Evolutionary conservation across 1,139 yeast species (phyloP).

Genomic region (Magnusiomyces ingens): DNA sequence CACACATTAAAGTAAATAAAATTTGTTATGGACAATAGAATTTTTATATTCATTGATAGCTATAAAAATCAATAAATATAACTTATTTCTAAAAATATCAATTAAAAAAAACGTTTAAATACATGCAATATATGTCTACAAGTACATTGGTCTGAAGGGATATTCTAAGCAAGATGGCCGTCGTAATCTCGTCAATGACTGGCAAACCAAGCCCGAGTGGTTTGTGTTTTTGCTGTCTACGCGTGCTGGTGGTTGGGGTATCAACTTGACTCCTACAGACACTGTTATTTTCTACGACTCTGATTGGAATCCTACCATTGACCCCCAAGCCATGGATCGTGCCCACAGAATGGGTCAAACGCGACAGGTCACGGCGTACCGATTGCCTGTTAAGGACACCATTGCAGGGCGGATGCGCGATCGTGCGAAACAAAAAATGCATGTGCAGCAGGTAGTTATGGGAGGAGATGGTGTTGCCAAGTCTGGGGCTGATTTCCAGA

Average conservation of each 20-base stretch:
- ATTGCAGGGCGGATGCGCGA: constrained; percentile 99
- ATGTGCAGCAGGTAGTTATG: constrained; percentile 98
- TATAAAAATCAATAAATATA: no score
- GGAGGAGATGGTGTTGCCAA: constrained; percentile 57
- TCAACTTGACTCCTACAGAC: constrained; percentile 95
- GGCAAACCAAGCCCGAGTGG: constrained; percentile 96
- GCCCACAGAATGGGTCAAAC: constrained; percentile 99
- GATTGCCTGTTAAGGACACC: constrained; percentile 84
- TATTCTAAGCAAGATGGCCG: constrained; percentile 92
- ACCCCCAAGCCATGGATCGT: constrained; percentile 98
- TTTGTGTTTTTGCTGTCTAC: constrained; percentile 88
- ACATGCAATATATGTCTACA: no score
- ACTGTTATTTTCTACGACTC: constrained; percentile 96
- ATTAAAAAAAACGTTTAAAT: no score
- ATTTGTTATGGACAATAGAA: no score
- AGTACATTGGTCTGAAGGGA: constrained; percentile 87
- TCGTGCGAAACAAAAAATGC: constrained; percentile 97
- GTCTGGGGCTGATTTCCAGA: constrained; percentile 34
- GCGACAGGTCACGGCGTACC: constrained; percentile 91
- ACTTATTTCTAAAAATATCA: no score
- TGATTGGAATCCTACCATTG: constrained; percentile 99
- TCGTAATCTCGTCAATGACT: constrained; percentile 93
- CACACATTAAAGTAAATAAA: no score
- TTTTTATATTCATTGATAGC: no score
- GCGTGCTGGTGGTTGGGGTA: constrained; percentile 98